phyloP scores from a whole-genome alignment of 768 basidiomycete species.

The Cystobasidium onofrii region DNA sequence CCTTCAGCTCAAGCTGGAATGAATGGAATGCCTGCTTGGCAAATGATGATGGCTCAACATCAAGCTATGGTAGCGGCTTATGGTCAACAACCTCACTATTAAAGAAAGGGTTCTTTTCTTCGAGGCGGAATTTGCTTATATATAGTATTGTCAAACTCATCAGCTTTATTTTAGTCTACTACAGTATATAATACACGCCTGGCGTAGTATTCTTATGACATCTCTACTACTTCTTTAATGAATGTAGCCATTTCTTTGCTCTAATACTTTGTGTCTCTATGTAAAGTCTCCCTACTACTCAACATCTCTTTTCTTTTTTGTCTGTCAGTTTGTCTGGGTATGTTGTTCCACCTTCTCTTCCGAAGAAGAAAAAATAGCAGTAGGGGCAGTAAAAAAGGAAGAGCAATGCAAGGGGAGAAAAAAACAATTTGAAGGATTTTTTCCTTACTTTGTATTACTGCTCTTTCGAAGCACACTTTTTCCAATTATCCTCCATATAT shows the following conservation, averaged over 20 bases:
- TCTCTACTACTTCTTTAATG: neutral
- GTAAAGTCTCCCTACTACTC: neutral
- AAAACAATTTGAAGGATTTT: too few species aligned
- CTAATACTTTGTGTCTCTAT: neutral
- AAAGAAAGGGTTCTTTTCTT: too few species aligned
- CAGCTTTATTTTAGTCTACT: neutral
- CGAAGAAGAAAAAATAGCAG: too few species aligned
- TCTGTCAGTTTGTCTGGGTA: too few species aligned
- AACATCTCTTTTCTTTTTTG: neutral
- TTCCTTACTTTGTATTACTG: too few species aligned
- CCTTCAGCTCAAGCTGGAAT: neutral
- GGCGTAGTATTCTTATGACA: neutral
- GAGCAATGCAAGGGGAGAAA: too few species aligned
- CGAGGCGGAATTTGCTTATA: too few species aligned
- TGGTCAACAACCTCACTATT: slow-evolving; percentile 3
- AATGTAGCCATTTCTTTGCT: neutral
- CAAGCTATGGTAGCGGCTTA: slow-evolving; percentile 11
- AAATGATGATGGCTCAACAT: slow-evolving; percentile 29
- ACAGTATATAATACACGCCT: neutral
- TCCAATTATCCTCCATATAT: too few species aligned
- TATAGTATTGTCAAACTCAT: too few species aligned
- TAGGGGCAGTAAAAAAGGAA: too few species aligned
- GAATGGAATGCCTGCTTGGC: slow-evolving; percentile 21
- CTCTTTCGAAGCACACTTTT: too few species aligned
- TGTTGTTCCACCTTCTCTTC: too few species aligned